Evolutionary conservation across 129 eudicot genomes (phyloP), one percentile per base, ranked within the genome.

Genomic region (Sambucus nigra): DNA sequence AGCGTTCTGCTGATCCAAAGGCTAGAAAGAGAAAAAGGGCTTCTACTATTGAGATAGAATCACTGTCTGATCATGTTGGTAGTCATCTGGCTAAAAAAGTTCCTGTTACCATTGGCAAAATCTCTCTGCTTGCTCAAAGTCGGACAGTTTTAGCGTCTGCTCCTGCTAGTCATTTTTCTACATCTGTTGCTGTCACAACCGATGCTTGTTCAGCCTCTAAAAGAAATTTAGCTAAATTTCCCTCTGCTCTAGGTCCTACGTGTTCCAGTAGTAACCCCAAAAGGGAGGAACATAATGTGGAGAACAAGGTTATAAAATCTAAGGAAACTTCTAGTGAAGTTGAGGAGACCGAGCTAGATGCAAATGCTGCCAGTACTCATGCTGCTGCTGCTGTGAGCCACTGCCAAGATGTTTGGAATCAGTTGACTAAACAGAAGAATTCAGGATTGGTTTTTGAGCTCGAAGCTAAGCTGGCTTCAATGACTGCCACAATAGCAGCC

Each of bases 401-500:
- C 45, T 75, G 87, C 56, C 78, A 86, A 65, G 63, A 29, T 47
- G 75, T 92, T 10, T 92, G 99, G 99, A 70, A 69, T 25, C 78
- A 79, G 72, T 70, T 92, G 69, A 80, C 60, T 48, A 70, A 59
- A 55, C 79, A 69, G 64, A 79, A 72, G 75, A 69, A 49, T 61
- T 67, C 83, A 15, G 87, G 84, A 32, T 63, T 80, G 65, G 57
- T 57, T 35, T 65, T 74, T 23, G 92, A 80, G 29, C 67, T 61
- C 53, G 91, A 92, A 67, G 72, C 80, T 29, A 86, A 86, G 69
- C 66, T 92, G 61, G 73, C 87, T 12, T 86, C 94, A 38, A 84
- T 96, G 40, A 94, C 99, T 61, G 82, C 65, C 47, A 77, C 94
- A 22, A 68, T 86, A 32, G 84, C 96, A 46, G 94, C 99, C 5